phyloP scores from a whole-genome alignment of 345 rosid genomes.

The Cardiospermum halicacabum region DNA sequence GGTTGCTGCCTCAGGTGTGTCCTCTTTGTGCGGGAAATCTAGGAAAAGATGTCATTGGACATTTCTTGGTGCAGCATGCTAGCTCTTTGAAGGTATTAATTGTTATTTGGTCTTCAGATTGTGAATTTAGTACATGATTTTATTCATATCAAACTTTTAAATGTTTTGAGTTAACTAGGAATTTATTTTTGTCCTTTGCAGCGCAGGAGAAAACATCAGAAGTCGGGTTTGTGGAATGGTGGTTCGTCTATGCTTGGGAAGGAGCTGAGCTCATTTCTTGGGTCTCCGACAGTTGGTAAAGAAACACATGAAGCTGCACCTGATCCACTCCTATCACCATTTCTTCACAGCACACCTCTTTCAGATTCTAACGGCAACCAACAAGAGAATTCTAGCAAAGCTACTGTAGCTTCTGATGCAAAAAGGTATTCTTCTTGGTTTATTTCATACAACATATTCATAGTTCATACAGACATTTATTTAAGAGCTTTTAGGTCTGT shows the following conservation, averaged over 20 bases:
- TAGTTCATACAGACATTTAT: not conserved
- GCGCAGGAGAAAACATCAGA: constrained; percentile 45
- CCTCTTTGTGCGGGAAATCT: constrained; percentile 63
- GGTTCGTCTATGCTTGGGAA: constrained; percentile 37
- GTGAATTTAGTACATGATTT: not conserved
- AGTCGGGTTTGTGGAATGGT: constrained; percentile 28
- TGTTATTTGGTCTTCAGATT: constrained; percentile 4
- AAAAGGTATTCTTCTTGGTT: constrained; percentile 30
- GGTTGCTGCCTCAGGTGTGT: constrained; percentile 43
- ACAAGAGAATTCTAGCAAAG: constrained; percentile 24
- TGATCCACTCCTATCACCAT: constrained; percentile 47
- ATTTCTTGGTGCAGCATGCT: constrained; percentile 52
- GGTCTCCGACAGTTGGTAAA: constrained; percentile 28
- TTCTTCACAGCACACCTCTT: constrained; percentile 25
- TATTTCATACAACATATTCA: not conserved
- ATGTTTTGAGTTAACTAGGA: constrained; percentile 13
- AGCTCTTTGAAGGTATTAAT: constrained; percentile 42
- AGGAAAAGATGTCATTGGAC: constrained; percentile 49
- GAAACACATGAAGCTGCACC: constrained; percentile 24
- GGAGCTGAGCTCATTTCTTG: constrained; percentile 42
- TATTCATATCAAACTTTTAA: not conserved
- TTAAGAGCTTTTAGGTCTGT: not conserved
- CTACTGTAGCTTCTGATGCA: constrained; percentile 15
- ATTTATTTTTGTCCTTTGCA: constrained; percentile 22
- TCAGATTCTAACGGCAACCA: constrained; percentile 20